Conservation (phyloP, 345 rosid genomes). For the Cardiospermum halicacabum region DNA sequence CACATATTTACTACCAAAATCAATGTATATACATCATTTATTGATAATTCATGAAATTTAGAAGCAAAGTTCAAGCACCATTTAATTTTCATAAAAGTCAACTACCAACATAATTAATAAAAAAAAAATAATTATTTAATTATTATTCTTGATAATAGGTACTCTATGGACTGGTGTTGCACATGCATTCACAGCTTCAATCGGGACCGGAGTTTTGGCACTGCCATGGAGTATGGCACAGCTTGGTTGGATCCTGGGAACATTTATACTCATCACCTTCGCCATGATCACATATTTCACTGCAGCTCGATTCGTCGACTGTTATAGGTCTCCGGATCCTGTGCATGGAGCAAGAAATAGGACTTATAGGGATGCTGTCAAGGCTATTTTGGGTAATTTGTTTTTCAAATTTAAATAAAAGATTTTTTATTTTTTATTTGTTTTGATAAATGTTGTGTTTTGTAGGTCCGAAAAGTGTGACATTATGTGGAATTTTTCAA, state of each 20-base stretch:
- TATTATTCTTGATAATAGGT: too few relatives aligned
- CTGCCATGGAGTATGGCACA: constrained; percentile 49
- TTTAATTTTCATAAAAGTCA: too few relatives aligned
- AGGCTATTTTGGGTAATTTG: constrained; percentile 40
- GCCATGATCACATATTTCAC: constrained; percentile 43
- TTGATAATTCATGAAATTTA: too few relatives aligned
- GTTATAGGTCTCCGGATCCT: constrained; percentile 47
- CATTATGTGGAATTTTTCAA: constrained; percentile 10
- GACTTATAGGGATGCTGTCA: constrained; percentile 52
- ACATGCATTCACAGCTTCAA: constrained; percentile 47
- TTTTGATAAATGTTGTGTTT: too few relatives aligned
- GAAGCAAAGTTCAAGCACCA: too few relatives aligned
- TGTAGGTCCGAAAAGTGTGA: constrained; percentile 10
- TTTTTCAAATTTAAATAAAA: too few relatives aligned
- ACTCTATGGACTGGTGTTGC: constrained; percentile 45
- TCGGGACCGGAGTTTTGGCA: constrained; percentile 53
- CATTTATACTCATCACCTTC: constrained; percentile 33
- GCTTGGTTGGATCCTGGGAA: constrained; percentile 54
- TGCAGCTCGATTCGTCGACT: constrained; percentile 31
- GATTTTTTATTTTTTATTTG: too few relatives aligned
- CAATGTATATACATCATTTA: too few relatives aligned
- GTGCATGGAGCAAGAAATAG: constrained; percentile 39
- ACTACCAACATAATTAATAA: too few relatives aligned
- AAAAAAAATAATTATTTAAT: too few relatives aligned
- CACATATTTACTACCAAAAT: too few relatives aligned